A percentile compares a stretch with the other conserved stretches of the same genome.
Conservation (phyloP, 2,329 filamentous ascomycete species). For the Fonsecaea erecta region DNA sequence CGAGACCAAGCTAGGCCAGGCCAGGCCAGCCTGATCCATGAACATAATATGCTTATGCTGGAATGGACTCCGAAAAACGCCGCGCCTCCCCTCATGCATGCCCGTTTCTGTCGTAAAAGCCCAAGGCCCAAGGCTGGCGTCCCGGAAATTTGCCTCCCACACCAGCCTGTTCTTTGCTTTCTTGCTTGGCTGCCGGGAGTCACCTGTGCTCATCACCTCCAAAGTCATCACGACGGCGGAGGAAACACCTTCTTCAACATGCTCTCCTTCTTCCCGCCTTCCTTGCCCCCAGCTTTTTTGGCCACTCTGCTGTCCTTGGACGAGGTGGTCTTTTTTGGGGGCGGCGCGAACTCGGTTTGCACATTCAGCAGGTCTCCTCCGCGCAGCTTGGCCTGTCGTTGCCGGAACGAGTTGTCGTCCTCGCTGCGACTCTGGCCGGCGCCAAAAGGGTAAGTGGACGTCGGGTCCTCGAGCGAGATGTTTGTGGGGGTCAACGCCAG, state of each 20-base stretch:
- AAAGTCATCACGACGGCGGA: constrained; percentile 7
- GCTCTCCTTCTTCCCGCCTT: constrained; percentile 22
- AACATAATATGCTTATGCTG: too few relatives aligned
- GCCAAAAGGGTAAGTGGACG: constrained; percentile 6
- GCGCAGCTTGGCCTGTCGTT: constrained; percentile 7
- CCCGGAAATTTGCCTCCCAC: too few relatives aligned
- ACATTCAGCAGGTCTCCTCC: constrained; percentile 14
- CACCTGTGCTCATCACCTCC: background rate
- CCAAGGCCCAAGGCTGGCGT: too few relatives aligned
- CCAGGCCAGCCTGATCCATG: background rate
- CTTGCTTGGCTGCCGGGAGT: too few relatives aligned
- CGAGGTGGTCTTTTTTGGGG: constrained; percentile 5
- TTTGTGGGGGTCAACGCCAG: constrained; percentile 5
- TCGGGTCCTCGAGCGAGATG: constrained; percentile 1
- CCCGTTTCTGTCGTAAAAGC: background rate
- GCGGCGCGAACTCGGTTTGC: constrained; percentile 31
- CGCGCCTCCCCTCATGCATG: background rate
- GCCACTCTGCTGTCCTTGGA: background rate
- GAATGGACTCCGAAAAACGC: background rate
- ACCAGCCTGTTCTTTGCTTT: background rate
- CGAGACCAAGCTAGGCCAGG: background rate
- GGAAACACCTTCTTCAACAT: constrained; percentile 29
- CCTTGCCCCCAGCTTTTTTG: constrained; percentile 18
- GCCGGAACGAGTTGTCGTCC: constrained; percentile 7
- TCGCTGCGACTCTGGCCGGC: background rate